Percentiles rank a stretch among this genome's conserved stretches.
These are phyloP conservation scores for Gracilaria gracilis DNA, from an alignment of 23 red algal species.

Conservation along the genomic window DNA sequence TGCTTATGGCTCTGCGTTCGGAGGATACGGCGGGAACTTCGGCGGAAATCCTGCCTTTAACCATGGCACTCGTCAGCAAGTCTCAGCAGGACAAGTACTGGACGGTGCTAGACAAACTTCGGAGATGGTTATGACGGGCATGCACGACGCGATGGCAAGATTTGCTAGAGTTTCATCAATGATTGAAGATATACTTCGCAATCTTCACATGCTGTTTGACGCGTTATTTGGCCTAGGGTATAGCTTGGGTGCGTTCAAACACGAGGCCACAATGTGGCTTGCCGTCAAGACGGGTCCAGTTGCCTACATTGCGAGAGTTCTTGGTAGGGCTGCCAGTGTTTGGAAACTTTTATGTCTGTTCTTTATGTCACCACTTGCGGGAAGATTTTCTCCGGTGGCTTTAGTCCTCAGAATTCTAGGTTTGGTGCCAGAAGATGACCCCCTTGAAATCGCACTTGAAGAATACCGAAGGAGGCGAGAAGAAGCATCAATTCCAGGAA, in stretches of 20 bases:
- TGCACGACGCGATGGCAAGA: conserved; percentile 90
- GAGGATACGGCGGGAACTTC: conserved; percentile 9
- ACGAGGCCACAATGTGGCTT: conserved; percentile 55
- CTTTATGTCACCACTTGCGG: conserved; percentile 62
- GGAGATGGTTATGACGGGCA: conserved; percentile 31
- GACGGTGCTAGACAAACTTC: conserved; percentile 11
- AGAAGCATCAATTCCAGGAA: not conserved
- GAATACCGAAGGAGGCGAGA: conserved; percentile 1
- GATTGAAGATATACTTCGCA: conserved; percentile 94
- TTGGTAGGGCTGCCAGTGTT: conserved; percentile 12
- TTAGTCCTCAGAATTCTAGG: conserved; percentile 63
- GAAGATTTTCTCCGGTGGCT: conserved; percentile 64
- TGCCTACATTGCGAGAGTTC: not conserved
- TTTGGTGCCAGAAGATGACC: conserved; percentile 54
- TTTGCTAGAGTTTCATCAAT: conserved; percentile 93
- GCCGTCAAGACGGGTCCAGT: conserved; percentile 56
- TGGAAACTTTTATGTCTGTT: conserved; percentile 54
- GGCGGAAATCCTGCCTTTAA: conserved; percentile 7
- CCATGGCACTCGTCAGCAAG: conserved; percentile 10
- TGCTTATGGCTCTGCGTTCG: conserved; percentile 15
- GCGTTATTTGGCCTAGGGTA: conserved; percentile 65
- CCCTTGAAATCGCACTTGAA: conserved; percentile 3
- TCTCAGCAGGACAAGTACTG: conserved; percentile 30
- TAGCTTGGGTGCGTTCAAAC: conserved; percentile 43
- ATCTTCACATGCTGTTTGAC: conserved; percentile 93